phyloP scores from a whole-genome alignment of 371 early-diverging fungal species.

The Mortierella sp. region DNA sequence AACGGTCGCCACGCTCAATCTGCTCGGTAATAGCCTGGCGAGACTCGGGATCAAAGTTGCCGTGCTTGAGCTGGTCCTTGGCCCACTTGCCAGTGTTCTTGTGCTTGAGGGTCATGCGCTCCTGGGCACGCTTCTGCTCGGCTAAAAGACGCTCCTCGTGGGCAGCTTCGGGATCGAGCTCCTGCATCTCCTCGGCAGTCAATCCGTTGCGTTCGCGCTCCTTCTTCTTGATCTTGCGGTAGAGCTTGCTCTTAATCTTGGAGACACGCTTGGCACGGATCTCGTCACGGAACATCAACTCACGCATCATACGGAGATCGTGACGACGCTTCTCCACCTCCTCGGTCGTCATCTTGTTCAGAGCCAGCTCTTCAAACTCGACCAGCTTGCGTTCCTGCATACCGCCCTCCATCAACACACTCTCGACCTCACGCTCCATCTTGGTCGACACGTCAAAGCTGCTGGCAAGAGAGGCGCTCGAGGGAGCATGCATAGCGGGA shows the following conservation, averaged over 20 bases:
- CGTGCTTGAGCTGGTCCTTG: conserved; percentile 79
- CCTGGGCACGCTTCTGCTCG: conserved; percentile 87
- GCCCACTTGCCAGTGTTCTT: conserved; percentile 97
- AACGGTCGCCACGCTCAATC: conserved; percentile 83
- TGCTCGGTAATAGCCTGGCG: conserved; percentile 91
- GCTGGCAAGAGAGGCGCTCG: conserved; percentile 73
- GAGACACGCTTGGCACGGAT: conserved; percentile 91
- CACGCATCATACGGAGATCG: conserved; percentile 92
- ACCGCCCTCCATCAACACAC: conserved; percentile 76
- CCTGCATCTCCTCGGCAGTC: conserved; percentile 69
- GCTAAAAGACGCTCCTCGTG: conserved; percentile 73
- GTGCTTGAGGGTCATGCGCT: conserved; percentile 94
- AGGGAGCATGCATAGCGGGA: conserved; percentile 53
- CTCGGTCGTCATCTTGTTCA: conserved; percentile 84
- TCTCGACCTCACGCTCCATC: conserved; percentile 87
- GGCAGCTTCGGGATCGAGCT: conserved; percentile 82
- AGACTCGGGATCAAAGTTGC: conserved; percentile 77
- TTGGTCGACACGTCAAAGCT: conserved; percentile 71
- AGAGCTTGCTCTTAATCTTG: conserved; percentile 97
- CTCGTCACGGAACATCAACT: conserved; percentile 94
- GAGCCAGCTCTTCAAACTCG: conserved; percentile 87
- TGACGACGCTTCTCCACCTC: conserved; percentile 81
- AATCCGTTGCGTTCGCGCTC: conserved; percentile 69
- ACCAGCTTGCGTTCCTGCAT: conserved; percentile 84
- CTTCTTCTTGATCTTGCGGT: conserved; percentile 86